Evolutionary conservation across 2,329 filamentous ascomycete genomes (phyloP).

Genomic region (Paramyrothecium sp.): DNA sequence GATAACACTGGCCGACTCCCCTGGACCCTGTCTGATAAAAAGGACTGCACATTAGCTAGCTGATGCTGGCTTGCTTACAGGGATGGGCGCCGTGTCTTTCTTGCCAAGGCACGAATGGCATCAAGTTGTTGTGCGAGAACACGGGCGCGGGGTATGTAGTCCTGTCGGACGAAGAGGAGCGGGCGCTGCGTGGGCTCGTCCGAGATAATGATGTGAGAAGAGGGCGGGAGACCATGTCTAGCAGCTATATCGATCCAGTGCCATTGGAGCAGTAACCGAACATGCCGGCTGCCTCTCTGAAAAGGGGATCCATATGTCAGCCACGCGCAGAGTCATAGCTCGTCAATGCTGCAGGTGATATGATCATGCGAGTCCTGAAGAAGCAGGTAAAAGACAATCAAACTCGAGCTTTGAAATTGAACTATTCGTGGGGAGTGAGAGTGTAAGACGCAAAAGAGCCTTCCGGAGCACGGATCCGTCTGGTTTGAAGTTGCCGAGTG

Average conservation of each 20-base stretch:
- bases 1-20: constrained; percentile 49
- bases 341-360: too few species aligned
- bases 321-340: too few species aligned
- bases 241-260: constrained; percentile 14
- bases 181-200: constrained; percentile 27
- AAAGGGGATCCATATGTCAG: too few species aligned
- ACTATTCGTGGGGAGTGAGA: too few species aligned
- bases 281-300: too few species aligned
- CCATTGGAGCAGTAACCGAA: constrained; percentile 5
- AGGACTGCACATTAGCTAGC: constrained; percentile 55
- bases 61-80: constrained; percentile 65
- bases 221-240: constrained; percentile 17
- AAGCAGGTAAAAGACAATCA: too few species aligned
- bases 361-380: too few species aligned
- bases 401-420: too few species aligned
- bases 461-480: too few species aligned
- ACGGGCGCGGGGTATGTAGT: constrained; percentile 27
- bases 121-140: constrained; percentile 47
- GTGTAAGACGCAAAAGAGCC: too few species aligned
- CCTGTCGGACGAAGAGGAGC: constrained; percentile 31
- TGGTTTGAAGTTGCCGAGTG: too few species aligned
- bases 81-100: constrained; percentile 43
- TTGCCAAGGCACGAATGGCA: constrained; percentile 53
- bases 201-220: constrained; percentile 23
- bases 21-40: constrained; percentile 50